phyloP scores from a whole-genome alignment of 2,329 filamentous ascomycete species.

The Claviceps cyperi region DNA sequence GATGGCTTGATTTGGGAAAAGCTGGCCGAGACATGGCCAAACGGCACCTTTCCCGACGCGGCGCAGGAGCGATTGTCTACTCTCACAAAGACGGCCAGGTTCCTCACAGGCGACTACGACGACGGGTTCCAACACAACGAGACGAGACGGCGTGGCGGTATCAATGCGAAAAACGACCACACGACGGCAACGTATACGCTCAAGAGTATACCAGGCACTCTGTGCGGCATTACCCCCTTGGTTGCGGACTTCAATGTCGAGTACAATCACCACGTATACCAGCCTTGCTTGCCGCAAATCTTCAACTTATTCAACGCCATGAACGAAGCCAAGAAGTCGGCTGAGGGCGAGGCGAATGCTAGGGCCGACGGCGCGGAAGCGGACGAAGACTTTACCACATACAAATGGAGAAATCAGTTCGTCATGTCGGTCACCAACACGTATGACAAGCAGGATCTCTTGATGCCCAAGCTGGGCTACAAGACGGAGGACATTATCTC shows the following conservation, averaged over 20 bases:
- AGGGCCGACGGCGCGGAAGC: background rate
- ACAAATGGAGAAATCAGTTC: conserved; percentile 18
- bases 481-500: conserved; percentile 11
- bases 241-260: conserved; percentile 30
- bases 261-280: conserved; percentile 26
- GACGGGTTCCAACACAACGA: conserved; percentile 19
- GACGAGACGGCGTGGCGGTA: conserved; percentile 19
- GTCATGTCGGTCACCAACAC: conserved; percentile 19
- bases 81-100: conserved; percentile 18
- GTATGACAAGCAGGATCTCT: conserved; percentile 20
- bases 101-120: conserved; percentile 20
- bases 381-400: conserved; percentile 9
- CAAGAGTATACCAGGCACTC: conserved; percentile 26
- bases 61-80: conserved; percentile 15
- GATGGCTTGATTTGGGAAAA: conserved; percentile 23
- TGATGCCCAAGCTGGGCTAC: conserved; percentile 19
- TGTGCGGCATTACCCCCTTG: conserved; percentile 27
- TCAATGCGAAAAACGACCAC: conserved; percentile 24
- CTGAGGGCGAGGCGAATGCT: background rate
- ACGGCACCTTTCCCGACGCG: conserved; percentile 18
- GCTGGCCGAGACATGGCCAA: conserved; percentile 17
- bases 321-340: conserved; percentile 5
- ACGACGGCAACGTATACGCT: conserved; percentile 29
- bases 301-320: conserved; percentile 18
- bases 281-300: conserved; percentile 28